These are phyloP conservation scores for Aegilops sharonensis DNA, from an alignment of 176 grass and related monocot species.

Conservation along the genomic window DNA sequence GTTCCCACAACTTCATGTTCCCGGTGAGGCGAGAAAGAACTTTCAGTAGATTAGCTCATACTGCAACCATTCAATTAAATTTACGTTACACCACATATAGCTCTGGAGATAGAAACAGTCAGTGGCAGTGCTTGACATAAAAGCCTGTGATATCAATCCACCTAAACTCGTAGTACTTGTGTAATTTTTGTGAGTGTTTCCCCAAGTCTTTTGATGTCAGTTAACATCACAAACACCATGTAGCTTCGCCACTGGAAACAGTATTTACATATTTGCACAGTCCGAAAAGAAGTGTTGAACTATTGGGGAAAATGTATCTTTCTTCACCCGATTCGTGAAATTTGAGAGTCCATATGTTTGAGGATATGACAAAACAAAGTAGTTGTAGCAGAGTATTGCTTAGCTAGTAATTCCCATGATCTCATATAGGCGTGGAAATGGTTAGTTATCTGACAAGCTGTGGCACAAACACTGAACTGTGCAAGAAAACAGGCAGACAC, in stretches of 20 bases:
- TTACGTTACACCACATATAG: not conserved
- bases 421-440: not conserved
- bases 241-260: not conserved
- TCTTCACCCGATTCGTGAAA: not conserved
- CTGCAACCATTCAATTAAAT: not conserved
- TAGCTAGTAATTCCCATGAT: not conserved
- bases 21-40: not conserved
- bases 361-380: not conserved
- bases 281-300: not conserved
- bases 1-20: conserved; percentile 8
- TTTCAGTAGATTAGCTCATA: not conserved
- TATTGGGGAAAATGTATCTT: too few species aligned
- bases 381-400: too few species aligned
- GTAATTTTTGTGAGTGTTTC: too few species aligned
- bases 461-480: not conserved
- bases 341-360: not conserved
- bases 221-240: too few species aligned
- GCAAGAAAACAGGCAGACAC: not conserved
- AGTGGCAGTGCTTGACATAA: too few species aligned
- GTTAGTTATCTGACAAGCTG: not conserved
- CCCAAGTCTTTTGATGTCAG: too few species aligned
- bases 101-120: not conserved
- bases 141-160: too few species aligned
- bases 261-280: not conserved
- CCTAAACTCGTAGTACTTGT: too few species aligned